Conservation (phyloP, 306 rosid species). For the Sechiopsis laciniata region DNA sequence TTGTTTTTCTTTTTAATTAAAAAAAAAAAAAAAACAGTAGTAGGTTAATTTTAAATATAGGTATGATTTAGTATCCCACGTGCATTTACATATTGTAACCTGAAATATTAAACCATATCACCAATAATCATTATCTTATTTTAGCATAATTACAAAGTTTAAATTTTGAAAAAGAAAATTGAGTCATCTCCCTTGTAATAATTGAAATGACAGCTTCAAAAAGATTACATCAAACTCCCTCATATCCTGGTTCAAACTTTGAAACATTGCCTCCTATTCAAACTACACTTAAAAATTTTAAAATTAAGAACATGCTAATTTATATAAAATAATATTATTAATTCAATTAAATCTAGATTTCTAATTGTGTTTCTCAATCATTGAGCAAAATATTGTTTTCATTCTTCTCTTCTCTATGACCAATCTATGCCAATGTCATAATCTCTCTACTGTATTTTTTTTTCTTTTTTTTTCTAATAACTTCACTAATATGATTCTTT, state of each 20-base stretch:
- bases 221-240: constrained; percentile 36
- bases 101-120: no score
- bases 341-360: constrained; percentile 40
- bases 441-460: background rate
- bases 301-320: constrained; percentile 5
- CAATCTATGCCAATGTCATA: constrained; percentile 27
- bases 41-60: background rate
- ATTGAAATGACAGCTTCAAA: constrained; percentile 11
- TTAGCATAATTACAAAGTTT: no score
- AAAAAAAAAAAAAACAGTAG: background rate
- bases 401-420: constrained; percentile 22
- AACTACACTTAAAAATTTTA: constrained; percentile 46
- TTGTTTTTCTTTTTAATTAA: background rate
- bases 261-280: constrained; percentile 86
- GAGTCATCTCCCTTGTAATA: background rate
- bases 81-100: background rate
- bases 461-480: background rate
- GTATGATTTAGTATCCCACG: background rate
- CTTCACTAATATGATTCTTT: background rate
- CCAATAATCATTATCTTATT: no score
- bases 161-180: background rate
- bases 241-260: constrained; percentile 60
- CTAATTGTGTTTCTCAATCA: constrained; percentile 47
- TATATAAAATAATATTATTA: constrained; percentile 8
- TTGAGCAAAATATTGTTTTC: constrained; percentile 35